Evolutionary conservation across 768 basidiomycete species (phyloP).

Genomic region (Dioszegia aurantiaca): DNA sequence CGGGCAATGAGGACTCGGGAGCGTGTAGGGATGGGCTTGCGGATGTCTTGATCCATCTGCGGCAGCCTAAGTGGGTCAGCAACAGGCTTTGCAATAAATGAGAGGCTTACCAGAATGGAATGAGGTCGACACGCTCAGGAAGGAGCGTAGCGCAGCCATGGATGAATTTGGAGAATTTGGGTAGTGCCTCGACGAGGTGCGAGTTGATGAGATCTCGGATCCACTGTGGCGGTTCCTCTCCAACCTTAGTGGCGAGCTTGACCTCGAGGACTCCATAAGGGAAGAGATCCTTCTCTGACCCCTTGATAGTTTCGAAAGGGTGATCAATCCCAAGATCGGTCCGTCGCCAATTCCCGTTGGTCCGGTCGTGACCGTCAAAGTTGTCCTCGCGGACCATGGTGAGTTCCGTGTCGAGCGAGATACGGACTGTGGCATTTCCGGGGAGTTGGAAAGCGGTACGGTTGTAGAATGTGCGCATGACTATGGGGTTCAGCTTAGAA

Average conservation of each 20-base stretch:
- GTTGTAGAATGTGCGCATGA: conserved; percentile 96
- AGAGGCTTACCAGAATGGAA: conserved; percentile 77
- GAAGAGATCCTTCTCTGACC: conserved; percentile 87
- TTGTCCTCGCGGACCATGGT: conserved; percentile 93
- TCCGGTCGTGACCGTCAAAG: conserved; percentile 78
- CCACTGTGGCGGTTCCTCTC: conserved; percentile 94
- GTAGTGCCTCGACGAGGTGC: conserved; percentile 93
- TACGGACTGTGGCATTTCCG: conserved; percentile 96
- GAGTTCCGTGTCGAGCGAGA: conserved; percentile 95
- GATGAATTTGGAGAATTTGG: conserved; percentile 94
- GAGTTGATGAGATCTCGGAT: conserved; percentile 92
- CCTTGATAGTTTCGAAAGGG: conserved; percentile 73
- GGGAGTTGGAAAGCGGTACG: conserved; percentile 98
- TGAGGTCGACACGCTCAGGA: conserved; percentile 86
- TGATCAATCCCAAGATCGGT: conserved; percentile 88
- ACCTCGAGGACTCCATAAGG: conserved; percentile 97
- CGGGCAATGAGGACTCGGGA: conserved; percentile 61
- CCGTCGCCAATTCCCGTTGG: conserved; percentile 87
- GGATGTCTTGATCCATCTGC: conserved; percentile 91
- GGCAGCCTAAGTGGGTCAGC: conserved; percentile 53
- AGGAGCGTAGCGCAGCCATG: conserved; percentile 92
- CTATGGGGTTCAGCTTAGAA: conserved; percentile 55
- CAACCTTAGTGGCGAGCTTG: conserved; percentile 92
- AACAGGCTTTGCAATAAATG: too few species aligned
- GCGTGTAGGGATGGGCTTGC: conserved; percentile 83